Evolutionary conservation across 257 asterid genomes (phyloP), one percentile per base, ranked within the genome.

Genomic region (Anisodus tanguticus): DNA sequence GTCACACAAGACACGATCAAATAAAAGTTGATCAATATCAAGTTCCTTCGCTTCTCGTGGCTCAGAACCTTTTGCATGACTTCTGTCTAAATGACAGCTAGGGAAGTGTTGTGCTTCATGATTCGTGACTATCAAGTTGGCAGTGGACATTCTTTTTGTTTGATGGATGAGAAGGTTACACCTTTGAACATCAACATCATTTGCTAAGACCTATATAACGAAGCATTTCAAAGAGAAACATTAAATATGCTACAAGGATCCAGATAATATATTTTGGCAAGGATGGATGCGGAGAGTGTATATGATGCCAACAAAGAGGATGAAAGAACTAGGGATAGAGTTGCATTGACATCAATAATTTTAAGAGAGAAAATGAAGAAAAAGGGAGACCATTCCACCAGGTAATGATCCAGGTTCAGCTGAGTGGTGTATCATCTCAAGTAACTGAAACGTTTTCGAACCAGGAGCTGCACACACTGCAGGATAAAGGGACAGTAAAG

Each of bases 381-480:
- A 62, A 26, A 47, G 80, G 66, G 78, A 51, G 67, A 97, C 99
- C 98, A 97, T 87, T 90, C 99, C 99, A 86, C 85, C 86, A 69
- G 99, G 99, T 84, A 97, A 92, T 83, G 92, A 87, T 86, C 94
- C 96, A 80, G 97, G 91, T 85, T 91, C 91, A 26, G 91, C 88
- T 85, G 91, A 82, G 86, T 85, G 91, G 91, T 95, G 94, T 90
- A 97, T 93, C 99, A 97, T 95, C 91, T 97, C 99, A 86, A 95
- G 93, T 88, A 95, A 91, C 89, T 94, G 98, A 92, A 95, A 94
- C 11, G 99, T 95, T 93, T 95, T 95, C 19, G 99, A 94, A 59
- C 99, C 99, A 15, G 99, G 99, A 84, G 99, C 99, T 6, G 99
- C 99, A 88, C 99, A 97, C 99, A 97, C 99, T 97, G 92, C 96